Conservation (phyloP, 2,329 filamentous ascomycete genomes). For the Mycosphaerella sp. region DNA sequence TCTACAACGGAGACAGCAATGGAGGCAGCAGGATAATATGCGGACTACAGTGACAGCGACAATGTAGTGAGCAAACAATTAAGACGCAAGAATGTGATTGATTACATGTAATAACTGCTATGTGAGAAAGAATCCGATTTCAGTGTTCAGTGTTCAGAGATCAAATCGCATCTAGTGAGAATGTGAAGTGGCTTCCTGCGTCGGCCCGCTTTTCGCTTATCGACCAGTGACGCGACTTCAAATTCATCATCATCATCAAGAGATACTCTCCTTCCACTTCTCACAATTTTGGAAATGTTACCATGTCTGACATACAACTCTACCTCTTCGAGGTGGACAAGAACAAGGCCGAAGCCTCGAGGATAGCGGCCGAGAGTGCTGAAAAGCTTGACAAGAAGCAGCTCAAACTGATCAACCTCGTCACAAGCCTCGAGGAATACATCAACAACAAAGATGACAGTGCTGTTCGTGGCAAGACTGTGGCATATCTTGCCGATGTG, state of each 20-base stretch:
- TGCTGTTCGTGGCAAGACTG: conserved; percentile 52
- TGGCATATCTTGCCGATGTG: conserved; percentile 49
- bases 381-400: conserved; percentile 52
- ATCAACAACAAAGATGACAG: conserved; percentile 59
- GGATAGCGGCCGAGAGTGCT: conserved; percentile 41
- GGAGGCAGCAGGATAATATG: no score
- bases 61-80: no score
- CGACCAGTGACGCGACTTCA: not conserved
- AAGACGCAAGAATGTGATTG: no score
- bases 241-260: conserved; percentile 1
- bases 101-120: no score
- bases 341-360: conserved; percentile 43
- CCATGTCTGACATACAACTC: conserved; percentile 49
- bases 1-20: no score
- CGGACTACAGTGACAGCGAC: no score
- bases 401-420: conserved; percentile 55
- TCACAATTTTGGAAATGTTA: conserved; percentile 20
- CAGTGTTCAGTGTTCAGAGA: no score
- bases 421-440: conserved; percentile 60
- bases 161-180: no score
- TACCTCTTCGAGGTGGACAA: conserved; percentile 48
- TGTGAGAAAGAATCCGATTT: no score
- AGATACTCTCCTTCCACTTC: not conserved
- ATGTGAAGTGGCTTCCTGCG: no score
- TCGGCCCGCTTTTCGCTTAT: no score